Evolutionary conservation across 2,329 filamentous ascomycete species (phyloP).

Genomic region (Pseudogymnoascus sp.): DNA sequence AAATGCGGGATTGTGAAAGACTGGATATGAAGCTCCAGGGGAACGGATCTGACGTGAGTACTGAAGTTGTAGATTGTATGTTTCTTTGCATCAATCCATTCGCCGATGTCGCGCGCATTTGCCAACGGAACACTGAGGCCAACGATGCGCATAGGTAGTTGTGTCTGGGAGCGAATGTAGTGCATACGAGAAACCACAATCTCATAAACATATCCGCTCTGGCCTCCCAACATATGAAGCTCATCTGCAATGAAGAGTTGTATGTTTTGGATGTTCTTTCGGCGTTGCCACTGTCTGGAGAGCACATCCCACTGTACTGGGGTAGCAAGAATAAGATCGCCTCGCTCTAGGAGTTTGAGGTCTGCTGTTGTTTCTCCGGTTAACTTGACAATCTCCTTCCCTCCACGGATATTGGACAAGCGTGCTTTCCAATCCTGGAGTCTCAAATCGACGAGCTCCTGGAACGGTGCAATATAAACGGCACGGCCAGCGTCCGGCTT

Average conservation of each 20-base stretch:
- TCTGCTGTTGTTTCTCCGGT: conserved; percentile 89
- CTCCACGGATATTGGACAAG: conserved; percentile 63
- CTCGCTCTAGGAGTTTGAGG: conserved; percentile 76
- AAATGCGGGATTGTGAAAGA: conserved; percentile 95
- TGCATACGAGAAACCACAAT: conserved; percentile 97
- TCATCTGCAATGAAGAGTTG: conserved; percentile 92
- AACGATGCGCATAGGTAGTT: conserved; percentile 77
- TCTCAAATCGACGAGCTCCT: conserved; percentile 79
- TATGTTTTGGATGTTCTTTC: conserved; percentile 89
- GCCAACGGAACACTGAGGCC: conserved; percentile 86
- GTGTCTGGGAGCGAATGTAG: conserved; percentile 83
- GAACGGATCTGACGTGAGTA: conserved; percentile 79
- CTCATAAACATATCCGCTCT: conserved; percentile 85
- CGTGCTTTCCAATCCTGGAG: conserved; percentile 80
- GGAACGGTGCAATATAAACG: conserved; percentile 90
- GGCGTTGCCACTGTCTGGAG: conserved; percentile 90
- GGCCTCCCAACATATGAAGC: conserved; percentile 83
- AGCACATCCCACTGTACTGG: conserved; percentile 93
- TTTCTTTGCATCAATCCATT: conserved; percentile 97
- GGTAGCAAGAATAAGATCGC: conserved; percentile 86
- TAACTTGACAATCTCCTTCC: conserved; percentile 86
- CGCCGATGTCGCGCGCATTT: conserved; percentile 87
- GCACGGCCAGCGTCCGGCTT: conserved; percentile 65
- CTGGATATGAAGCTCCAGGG: conserved; percentile 88
- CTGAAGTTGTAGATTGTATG: conserved; percentile 99